Conservation (phyloP, 2,329 filamentous ascomycete genomes). For the Clarireedia monteithiana region DNA sequence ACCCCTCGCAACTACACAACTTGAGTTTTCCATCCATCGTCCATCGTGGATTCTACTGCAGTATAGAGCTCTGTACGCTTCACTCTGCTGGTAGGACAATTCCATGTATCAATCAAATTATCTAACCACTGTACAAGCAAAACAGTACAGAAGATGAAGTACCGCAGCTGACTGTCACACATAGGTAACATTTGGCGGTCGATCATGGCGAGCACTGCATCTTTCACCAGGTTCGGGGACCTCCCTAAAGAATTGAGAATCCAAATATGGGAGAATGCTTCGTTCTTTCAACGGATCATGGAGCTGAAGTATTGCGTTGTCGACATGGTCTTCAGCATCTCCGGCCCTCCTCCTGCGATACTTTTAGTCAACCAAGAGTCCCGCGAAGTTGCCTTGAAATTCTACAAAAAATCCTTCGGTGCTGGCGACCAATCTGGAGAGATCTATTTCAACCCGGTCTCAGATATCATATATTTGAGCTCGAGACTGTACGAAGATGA, state of each 20-base stretch:
- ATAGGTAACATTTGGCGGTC: no score
- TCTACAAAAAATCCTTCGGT: conserved; percentile 8
- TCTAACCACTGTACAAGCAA: no score
- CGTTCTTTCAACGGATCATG: neutral
- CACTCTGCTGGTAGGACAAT: no score
- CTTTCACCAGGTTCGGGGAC: neutral
- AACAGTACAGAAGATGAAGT: no score
- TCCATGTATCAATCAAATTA: no score
- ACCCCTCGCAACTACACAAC: no score
- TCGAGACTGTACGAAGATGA: conserved; percentile 8
- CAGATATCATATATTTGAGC: conserved; percentile 9
- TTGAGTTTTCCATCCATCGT: no score
- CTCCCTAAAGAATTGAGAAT: neutral
- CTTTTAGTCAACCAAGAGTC: conserved; percentile 11
- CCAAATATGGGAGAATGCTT: neutral
- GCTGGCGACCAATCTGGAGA: neutral
- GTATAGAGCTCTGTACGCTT: no score
- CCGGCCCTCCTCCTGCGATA: conserved; percentile 3
- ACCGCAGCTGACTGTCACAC: no score
- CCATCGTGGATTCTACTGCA: no score
- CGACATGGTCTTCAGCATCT: neutral
- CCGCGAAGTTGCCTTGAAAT: neutral
- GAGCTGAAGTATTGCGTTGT: conserved; percentile 6
- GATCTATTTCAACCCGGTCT: conserved; percentile 10
- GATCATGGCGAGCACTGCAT: neutral